Base-by-base conservation (phyloP, 1,139 yeast genomes). In the Suhomyces anneliseae region DNA sequence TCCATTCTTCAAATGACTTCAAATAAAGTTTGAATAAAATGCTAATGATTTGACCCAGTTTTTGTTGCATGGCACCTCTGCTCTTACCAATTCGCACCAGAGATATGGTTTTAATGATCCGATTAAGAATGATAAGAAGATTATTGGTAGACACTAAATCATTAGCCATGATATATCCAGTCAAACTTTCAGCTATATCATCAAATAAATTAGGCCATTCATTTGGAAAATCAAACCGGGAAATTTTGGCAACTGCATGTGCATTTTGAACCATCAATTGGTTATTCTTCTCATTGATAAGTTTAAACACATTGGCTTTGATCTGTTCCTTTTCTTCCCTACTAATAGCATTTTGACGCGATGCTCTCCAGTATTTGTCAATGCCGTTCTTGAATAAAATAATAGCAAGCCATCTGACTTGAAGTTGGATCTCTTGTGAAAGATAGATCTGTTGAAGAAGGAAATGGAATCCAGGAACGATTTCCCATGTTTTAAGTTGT, bases 371-470 rank as follows among this genome's bases (percentile, higher is more conserved):
- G 58, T 82, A 83, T 57, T 78, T 82, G 32, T 89, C 96, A 26
- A 89, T 72, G 1, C 96, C 95, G 65, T 92, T 93, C 60, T 93
- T 93, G 64, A 93, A 82, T 54, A 87, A 87, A 39, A 93, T 92
- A 4, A 90, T 77, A 0, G 97, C 92, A 38, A 92, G 70, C 96
- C 96, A 90, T 59, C 98, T 72, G 8, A 82, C 73, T 50, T 86
- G 88, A 29, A 85, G 66, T 0, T 89, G 78, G 12, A 80, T 57
- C 0, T 81, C 75, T 6, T 74, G 64, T 53, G 86, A 83, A 47
- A 82, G 69, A 61, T 88, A 90, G 0, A 87, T 76, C 35, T 72
- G 74, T 60, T 86, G 92, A 27, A 86, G 64, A 24, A 72, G 58
- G 47, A 64, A 77, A 59, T 83, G 85, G 58, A 74, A 83, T 5